Percentiles rank a stretch among this genome's conserved stretches.
These are phyloP conservation scores for Chaetomiaceae sp. DNA, from an alignment of 2,329 filamentous ascomycete species.

Conservation along the genomic window DNA sequence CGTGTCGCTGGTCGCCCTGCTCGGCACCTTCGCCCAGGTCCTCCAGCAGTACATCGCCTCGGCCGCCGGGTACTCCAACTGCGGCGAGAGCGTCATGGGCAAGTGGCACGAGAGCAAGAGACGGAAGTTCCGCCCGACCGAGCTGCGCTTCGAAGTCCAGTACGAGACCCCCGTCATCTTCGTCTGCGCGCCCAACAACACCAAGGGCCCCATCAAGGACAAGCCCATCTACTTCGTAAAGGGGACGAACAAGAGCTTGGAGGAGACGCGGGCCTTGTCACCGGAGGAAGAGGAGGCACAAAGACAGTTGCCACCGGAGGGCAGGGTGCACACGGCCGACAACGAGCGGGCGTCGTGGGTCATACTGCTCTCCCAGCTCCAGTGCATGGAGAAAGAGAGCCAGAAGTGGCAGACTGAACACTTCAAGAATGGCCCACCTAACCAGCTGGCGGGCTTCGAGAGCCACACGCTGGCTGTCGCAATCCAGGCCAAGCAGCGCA, in stretches of 20 bases:
- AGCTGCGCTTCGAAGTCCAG: slow-evolving; percentile 47
- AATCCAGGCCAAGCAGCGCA: slow-evolving; percentile 41
- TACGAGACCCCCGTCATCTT: slow-evolving; percentile 50
- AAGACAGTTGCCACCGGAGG: slow-evolving; percentile 16
- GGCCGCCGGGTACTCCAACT: slow-evolving; percentile 46
- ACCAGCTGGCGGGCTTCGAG: slow-evolving; percentile 19
- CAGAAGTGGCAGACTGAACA: slow-evolving; percentile 41
- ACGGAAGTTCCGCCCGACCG: slow-evolving; percentile 38
- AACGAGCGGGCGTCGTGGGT: slow-evolving; percentile 55
- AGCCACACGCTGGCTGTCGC: slow-evolving; percentile 43
- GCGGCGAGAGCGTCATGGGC: slow-evolving; percentile 45
- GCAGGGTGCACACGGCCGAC: slow-evolving; percentile 49
- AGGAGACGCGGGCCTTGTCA: slow-evolving; percentile 32
- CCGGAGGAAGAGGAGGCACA: slow-evolving; percentile 29
- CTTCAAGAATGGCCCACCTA: slow-evolving; percentile 23
- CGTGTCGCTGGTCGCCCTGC: slow-evolving; percentile 44
- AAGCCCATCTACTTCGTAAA: slow-evolving; percentile 36
- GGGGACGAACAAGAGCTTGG: slow-evolving; percentile 36
- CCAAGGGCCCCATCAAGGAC: slow-evolving; percentile 30
- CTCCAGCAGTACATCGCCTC: slow-evolving; percentile 49
- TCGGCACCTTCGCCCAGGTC: slow-evolving; percentile 44
- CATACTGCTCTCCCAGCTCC: slow-evolving; percentile 45
- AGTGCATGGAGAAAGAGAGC: slow-evolving; percentile 47
- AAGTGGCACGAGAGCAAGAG: slow-evolving; percentile 40
- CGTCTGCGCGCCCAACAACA: slow-evolving; percentile 41